Evolutionary conservation across 352 stramenopile genomes (phyloP).

Genomic region (Aphanomyces invadans): DNA sequence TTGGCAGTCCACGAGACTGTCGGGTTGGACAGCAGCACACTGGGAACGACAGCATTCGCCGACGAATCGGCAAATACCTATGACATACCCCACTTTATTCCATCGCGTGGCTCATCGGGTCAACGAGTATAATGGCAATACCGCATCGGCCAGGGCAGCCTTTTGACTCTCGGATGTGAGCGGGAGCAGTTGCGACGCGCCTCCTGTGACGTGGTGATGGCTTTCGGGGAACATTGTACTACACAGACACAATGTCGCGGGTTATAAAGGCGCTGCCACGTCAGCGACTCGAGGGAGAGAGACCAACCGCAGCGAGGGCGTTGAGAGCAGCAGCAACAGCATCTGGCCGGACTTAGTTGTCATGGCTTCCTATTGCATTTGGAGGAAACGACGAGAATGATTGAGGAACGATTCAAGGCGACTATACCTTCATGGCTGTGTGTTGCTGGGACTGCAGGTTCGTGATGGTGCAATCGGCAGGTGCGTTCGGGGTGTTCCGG

Average conservation of each 20-base stretch:
- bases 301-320: constrained; percentile 68
- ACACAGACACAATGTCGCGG: not conserved
- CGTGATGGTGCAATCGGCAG: constrained; percentile 71
- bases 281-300: not conserved
- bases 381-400: too few species aligned
- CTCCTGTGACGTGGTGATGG: constrained; percentile 14
- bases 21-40: not conserved
- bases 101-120: too few species aligned
- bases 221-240: constrained; percentile 41
- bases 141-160: not conserved
- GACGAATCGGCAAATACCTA: constrained; percentile 28
- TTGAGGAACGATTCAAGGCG: too few species aligned
- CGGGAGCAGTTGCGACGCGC: not conserved
- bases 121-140: too few species aligned
- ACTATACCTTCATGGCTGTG: constrained; percentile 53
- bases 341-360: constrained; percentile 75
- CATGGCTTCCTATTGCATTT: constrained; percentile 54
- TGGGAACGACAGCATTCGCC: not conserved
- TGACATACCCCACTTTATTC: too few species aligned
- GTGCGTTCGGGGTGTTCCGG: constrained; percentile 73
- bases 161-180: not conserved
- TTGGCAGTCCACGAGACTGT: constrained; percentile 39
- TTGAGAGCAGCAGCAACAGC: constrained; percentile 71
- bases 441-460: constrained; percentile 77
- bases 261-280: not conserved